A percentile compares a stretch with the other conserved stretches of the same genome.
Conservation (phyloP, 805 yeast genomes). For the Lipomyces yamadae region DNA sequence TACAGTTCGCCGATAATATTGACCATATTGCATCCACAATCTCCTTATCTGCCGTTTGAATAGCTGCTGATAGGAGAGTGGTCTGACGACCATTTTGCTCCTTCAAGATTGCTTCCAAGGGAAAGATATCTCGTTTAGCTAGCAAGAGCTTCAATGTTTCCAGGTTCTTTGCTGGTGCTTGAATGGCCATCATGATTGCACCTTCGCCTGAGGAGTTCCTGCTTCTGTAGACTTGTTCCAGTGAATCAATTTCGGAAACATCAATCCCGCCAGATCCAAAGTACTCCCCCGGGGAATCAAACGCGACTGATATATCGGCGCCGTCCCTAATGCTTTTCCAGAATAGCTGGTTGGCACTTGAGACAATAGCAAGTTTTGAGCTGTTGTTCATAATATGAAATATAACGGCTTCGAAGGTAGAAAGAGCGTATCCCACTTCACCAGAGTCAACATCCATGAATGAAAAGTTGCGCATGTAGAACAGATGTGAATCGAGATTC, state of each 20-base stretch:
- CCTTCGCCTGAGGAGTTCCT: slow-evolving; percentile 63
- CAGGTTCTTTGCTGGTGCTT: slow-evolving; percentile 48
- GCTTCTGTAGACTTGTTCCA: slow-evolving; percentile 36
- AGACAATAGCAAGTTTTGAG: slow-evolving; percentile 49
- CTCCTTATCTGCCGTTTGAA: slow-evolving; percentile 58
- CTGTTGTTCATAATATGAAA: slow-evolving; percentile 60
- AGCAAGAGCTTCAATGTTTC: slow-evolving; percentile 55
- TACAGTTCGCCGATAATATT: slow-evolving; percentile 51
- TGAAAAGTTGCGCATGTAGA: slow-evolving; percentile 67
- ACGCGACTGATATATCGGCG: slow-evolving; percentile 21
- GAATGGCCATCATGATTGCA: slow-evolving; percentile 64
- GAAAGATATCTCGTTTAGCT: slow-evolving; percentile 55
- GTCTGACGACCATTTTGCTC: slow-evolving; percentile 63
- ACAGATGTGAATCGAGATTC: slow-evolving; percentile 65
- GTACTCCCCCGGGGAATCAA: slow-evolving; percentile 30
- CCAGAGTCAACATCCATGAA: slow-evolving; percentile 59
- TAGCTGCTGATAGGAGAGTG: slow-evolving; percentile 64
- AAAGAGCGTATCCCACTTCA: slow-evolving; percentile 71
- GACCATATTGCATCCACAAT: slow-evolving; percentile 56
- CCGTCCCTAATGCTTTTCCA: slow-evolving; percentile 56
- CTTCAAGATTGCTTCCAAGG: slow-evolving; percentile 67
- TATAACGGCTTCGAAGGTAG: slow-evolving; percentile 83
- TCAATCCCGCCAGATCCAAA: slow-evolving; percentile 32
- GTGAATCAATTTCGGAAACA: slow-evolving; percentile 31
- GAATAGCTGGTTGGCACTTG: slow-evolving; percentile 56